Evolutionary conservation across 1,284 basidiomycete genomes (phyloP).

Genomic region (Earliella scabrosa): DNA sequence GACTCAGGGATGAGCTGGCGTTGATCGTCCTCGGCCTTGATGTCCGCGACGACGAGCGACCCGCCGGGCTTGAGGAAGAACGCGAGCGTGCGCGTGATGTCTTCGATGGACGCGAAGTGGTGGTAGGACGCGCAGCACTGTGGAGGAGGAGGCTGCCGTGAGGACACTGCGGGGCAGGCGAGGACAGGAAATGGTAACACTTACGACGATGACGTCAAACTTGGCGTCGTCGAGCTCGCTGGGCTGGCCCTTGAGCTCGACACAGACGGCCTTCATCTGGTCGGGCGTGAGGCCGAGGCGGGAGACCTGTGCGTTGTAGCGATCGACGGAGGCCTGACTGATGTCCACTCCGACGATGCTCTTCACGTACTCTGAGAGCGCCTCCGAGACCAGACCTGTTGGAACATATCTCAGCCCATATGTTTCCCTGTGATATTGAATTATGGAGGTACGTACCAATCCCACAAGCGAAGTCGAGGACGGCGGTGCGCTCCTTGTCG

Average conservation of each 20-base stretch:
- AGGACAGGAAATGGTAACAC: conserved; percentile 16
- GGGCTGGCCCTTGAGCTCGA: conserved; percentile 48
- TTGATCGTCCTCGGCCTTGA: conserved; percentile 37
- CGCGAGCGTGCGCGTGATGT: conserved; percentile 54
- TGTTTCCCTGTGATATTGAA: background rate
- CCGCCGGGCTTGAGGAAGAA: conserved; percentile 66
- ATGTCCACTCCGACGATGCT: conserved; percentile 75
- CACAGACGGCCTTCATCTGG: conserved; percentile 62
- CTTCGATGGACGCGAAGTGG: conserved; percentile 58
- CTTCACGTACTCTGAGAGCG: conserved; percentile 56
- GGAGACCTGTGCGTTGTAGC: conserved; percentile 58
- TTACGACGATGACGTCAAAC: conserved; percentile 67
- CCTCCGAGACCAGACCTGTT: conserved; percentile 7
- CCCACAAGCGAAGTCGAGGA: conserved; percentile 77
- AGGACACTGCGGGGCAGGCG: background rate
- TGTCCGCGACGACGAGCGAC: conserved; percentile 60
- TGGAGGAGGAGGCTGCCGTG: background rate
- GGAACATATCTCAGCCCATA: background rate
- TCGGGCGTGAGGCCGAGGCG: conserved; percentile 61
- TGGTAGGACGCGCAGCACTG: conserved; percentile 75
- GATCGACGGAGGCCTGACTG: conserved; percentile 62
- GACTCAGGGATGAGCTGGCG: conserved; percentile 30
- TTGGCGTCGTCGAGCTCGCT: conserved; percentile 52
- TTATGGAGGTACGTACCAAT: conserved; percentile 47
- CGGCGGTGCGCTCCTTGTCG: conserved; percentile 54